These are phyloP conservation scores for Prunus mira DNA, from an alignment of 306 rosid genomes.

Conservation along the genomic window DNA sequence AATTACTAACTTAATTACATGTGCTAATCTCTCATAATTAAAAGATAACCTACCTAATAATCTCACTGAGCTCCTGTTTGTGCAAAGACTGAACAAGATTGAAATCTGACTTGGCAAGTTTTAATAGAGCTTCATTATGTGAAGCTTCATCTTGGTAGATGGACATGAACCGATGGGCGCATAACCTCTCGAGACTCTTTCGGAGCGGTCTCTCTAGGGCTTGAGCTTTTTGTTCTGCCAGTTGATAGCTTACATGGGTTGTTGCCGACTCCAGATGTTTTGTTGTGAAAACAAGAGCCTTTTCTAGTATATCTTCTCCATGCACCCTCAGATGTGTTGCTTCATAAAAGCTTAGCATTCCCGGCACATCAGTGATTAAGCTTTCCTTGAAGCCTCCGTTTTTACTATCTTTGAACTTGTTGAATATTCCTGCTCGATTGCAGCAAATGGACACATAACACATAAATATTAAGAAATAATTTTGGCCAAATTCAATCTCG, in stretches of 20 bases:
- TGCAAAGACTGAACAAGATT: too few relatives aligned
- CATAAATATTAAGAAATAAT: too few relatives aligned
- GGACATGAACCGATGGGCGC: conserved; percentile 15
- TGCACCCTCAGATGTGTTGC: too few relatives aligned
- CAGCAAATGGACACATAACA: too few relatives aligned
- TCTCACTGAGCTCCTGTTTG: neutral
- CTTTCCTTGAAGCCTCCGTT: conserved; percentile 2
- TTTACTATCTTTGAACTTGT: too few relatives aligned
- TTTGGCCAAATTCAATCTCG: too few relatives aligned
- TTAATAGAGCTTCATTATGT: too few relatives aligned
- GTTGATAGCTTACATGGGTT: neutral
- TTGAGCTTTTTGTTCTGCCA: conserved; percentile 2
- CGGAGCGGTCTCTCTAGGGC: neutral
- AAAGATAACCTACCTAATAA: conserved; percentile 14
- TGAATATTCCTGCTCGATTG: neutral
- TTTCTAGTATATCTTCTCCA: too few relatives aligned
- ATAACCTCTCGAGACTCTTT: conserved; percentile 16
- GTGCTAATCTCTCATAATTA: neutral
- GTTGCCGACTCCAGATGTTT: conserved; percentile 2
- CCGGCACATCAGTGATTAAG: neutral
- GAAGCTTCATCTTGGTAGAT: too few relatives aligned
- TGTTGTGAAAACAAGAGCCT: too few relatives aligned
- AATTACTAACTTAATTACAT: neutral
- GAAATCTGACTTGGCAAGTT: too few relatives aligned
- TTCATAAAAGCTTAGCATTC: neutral